Evolutionary conservation across 345 rosid species (phyloP), one percentile per base, ranked within the genome.

Genomic region (Laguncularia racemosa): DNA sequence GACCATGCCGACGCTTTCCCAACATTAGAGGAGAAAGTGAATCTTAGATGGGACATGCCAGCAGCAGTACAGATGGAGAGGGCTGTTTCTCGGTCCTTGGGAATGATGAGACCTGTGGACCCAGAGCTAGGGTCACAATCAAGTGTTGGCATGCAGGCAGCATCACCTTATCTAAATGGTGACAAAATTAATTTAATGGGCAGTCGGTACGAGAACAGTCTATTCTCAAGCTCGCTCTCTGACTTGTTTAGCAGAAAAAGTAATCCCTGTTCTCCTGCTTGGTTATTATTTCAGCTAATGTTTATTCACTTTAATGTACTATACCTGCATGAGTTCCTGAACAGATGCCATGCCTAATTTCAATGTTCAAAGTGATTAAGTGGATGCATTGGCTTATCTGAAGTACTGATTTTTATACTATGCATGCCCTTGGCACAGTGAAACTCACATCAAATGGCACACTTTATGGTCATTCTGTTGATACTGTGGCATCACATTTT

Each of bases 221-320:
- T 92, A 57, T 92, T 92, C 73, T 92, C 98, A 33, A 85, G 96
- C 78, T 89, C 98, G 13, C 55, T 92, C 62, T 89, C 97, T 18
- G 98, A 92, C 53, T 59, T 85, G 61, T 83, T 84, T 69, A 84
- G 63, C 63, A 66, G 77, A 65, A 86, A 85, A 62, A 56, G 98
- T 86, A 80, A 77, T 89, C 59, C 44, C 52, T 67, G n/a, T 53
- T 59, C 47, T 44, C 17, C 55, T 50, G 16, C 48, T 50, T 20
- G 53, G 23, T 46, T 14, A 21, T 20, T 65, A 19, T 57, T 40
- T 20, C 54, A 33, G 38, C 47, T 55, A 50, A 44, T 51, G 50
- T 54, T 62, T 57, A 54, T 55, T 20, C 4, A n/a, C 13, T 52
- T 13, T 47, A 14, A 2, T 14, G 18, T 14, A 6, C 50, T 47